These are phyloP conservation scores for Globisporangium cystogenes DNA, from an alignment of 352 stramenopile genomes.

Conservation along the genomic window DNA sequence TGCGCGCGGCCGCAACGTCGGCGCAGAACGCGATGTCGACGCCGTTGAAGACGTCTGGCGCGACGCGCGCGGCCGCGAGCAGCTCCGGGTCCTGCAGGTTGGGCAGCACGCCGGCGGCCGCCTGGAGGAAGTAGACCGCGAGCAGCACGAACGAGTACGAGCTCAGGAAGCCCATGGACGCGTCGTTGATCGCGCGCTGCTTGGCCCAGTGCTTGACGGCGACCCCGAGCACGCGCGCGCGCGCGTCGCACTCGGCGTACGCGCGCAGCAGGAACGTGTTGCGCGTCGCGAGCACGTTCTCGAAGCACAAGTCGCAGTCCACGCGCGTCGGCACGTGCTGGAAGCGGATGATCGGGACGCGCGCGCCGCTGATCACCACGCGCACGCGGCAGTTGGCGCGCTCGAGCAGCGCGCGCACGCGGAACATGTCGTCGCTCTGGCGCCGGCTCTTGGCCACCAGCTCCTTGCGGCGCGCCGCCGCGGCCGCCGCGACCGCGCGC, in stretches of 20 bases:
- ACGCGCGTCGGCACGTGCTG: constrained; percentile 41
- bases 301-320: constrained; percentile 83
- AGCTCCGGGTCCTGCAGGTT: constrained; percentile 89
- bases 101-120: constrained; percentile 81
- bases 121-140: constrained; percentile 96
- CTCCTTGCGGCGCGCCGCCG: constrained; percentile 23
- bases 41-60: constrained; percentile 33
- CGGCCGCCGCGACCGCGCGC: constrained; percentile 2
- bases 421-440: constrained; percentile 44
- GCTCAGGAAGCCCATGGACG: constrained; percentile 92
- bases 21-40: constrained; percentile 75
- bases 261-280: constrained; percentile 79
- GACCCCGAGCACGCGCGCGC: constrained; percentile 86
- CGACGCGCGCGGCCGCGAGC: constrained; percentile 30
- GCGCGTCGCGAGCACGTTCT: constrained; percentile 70
- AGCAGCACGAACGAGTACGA: constrained; percentile 99
- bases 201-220: constrained; percentile 99
- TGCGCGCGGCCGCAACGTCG: constrained; percentile 27
- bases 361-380: constrained; percentile 61
- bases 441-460: constrained; percentile 29
- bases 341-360: constrained; percentile 82
- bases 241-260: constrained; percentile 72
- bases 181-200: constrained; percentile 94
- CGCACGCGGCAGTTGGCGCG: constrained; percentile 51
- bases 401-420: constrained; percentile 35